Percentiles rank a stretch among this genome's conserved stretches.
Evolutionary conservation across 2,329 filamentous ascomycete species (phyloP).

Genomic region (Shiraia sp.): DNA sequence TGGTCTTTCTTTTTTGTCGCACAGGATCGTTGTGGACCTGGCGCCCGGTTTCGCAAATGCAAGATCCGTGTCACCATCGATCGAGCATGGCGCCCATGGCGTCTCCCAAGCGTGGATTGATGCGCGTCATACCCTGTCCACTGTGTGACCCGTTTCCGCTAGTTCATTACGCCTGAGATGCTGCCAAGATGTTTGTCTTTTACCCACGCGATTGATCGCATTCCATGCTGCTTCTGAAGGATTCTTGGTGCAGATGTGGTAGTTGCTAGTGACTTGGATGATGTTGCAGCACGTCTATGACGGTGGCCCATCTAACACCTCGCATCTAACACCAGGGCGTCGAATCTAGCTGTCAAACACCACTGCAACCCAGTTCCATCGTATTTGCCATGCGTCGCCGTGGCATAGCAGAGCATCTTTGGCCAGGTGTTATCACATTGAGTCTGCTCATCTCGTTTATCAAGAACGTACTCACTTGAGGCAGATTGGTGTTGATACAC

Average conservation of each 20-base stretch:
- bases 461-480: no score
- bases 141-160: conserved; percentile 25
- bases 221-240: conserved; percentile 19
- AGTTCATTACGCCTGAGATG: conserved; percentile 17
- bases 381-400: background rate
- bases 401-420: no score
- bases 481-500: no score
- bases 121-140: conserved; percentile 41
- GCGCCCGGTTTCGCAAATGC: conserved; percentile 42
- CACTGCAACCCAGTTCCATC: conserved; percentile 14
- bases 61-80: conserved; percentile 41
- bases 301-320: no score
- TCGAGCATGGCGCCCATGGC: conserved; percentile 36
- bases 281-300: no score
- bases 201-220: conserved; percentile 31
- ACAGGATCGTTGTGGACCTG: conserved; percentile 42
- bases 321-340: no score
- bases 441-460: no score
- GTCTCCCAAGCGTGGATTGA: conserved; percentile 29
- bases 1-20: conserved; percentile 28
- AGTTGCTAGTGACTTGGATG: conserved; percentile 16
- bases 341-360: no score
- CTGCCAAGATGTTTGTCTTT: conserved; percentile 33
- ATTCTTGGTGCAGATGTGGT: conserved; percentile 10
- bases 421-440: no score